phyloP scores from a whole-genome alignment of 257 asterid genomes.

The Orobanche coerulescens region DNA sequence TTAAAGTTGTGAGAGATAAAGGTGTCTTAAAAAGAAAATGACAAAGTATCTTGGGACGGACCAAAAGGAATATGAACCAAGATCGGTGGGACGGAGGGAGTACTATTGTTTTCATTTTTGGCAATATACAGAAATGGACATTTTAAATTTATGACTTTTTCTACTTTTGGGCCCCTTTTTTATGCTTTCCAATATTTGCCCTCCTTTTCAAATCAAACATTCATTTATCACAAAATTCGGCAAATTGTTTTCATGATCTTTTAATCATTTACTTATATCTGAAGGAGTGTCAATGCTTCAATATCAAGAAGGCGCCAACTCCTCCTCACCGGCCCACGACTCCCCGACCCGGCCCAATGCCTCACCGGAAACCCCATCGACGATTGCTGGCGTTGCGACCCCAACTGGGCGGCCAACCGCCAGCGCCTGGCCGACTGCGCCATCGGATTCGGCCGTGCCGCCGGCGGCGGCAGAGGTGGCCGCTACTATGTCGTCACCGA shows the following conservation, averaged over 20 bases:
- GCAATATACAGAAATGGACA: not conserved
- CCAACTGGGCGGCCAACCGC: constrained; percentile 69
- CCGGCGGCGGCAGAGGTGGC: constrained; percentile 70
- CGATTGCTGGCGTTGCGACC: constrained; percentile 96
- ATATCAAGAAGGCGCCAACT: constrained; percentile 42
- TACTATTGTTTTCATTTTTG: not conserved
- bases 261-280: not conserved
- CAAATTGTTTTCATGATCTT: not conserved
- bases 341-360: constrained; percentile 43
- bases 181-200: constrained; percentile 3
- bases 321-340: constrained; percentile 30
- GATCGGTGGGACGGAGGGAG: too few species aligned
- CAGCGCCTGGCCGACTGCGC: constrained; percentile 70
- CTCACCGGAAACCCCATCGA: constrained; percentile 88
- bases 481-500: constrained; percentile 58
- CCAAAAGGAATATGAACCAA: too few species aligned
- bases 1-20: too few species aligned
- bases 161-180: not conserved
- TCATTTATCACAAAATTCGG: not conserved
- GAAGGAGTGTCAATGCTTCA: constrained; percentile 53
- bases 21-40: too few species aligned
- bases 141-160: not conserved
- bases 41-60: too few species aligned
- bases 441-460: constrained; percentile 63
- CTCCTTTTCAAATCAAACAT: not conserved